phyloP scores from a whole-genome alignment of 192 early-diverging fungal genomes.

The Cetraspora pellucida region DNA sequence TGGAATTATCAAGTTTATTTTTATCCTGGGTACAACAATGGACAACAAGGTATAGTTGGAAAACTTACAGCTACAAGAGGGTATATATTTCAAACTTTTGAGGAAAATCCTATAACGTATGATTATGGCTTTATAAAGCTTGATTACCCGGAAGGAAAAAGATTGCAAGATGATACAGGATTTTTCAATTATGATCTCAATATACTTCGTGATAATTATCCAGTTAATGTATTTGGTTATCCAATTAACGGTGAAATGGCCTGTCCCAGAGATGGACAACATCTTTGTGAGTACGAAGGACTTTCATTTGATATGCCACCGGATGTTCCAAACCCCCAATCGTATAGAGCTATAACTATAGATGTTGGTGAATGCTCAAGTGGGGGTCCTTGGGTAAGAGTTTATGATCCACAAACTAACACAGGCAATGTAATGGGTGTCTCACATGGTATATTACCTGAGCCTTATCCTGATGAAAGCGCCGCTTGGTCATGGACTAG shows the following conservation, averaged over 20 bases:
- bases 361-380: background rate
- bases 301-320: background rate
- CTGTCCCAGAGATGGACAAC: background rate
- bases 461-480: background rate
- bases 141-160: background rate
- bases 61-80: background rate
- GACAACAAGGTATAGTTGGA: background rate
- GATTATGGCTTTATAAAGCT: constrained; percentile 7
- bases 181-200: background rate
- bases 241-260: background rate
- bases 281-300: background rate
- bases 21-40: constrained; percentile 8
- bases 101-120: background rate
- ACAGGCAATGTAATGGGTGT: background rate
- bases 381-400: constrained; percentile 9
- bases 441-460: background rate
- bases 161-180: constrained; percentile 5
- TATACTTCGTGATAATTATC: background rate
- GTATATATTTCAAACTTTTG: background rate
- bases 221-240: constrained; percentile 2
- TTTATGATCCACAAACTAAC: constrained; percentile 2
- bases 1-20: background rate
- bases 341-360: background rate
- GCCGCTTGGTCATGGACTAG: background rate
- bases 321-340: background rate